Base-by-base conservation (phyloP, 140 eudicot species). In the Flaveria floridana region DNA sequence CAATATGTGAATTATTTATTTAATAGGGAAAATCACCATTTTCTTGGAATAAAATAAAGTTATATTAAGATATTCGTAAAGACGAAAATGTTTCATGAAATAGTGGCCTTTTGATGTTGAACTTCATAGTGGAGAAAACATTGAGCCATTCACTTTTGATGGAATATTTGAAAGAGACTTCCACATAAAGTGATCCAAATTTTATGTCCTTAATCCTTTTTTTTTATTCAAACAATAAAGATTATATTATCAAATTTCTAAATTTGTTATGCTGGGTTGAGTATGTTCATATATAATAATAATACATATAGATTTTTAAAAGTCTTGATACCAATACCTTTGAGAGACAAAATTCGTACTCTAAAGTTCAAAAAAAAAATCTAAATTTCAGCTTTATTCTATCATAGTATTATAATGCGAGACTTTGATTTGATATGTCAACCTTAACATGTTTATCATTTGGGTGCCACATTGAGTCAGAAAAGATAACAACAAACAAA, bases 41-140 rank as follows among this genome's bases (percentile, higher is more conserved):
- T 57, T 61, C 66, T 61, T 28, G 69, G 30, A 63, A 28, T 28
- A 63, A 28, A 28, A 65, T 26, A 71, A 52, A 71, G 30, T 14
- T 16, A 71, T 71, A 47, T 23, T 57, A 61, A 61, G 66, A 61
- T 61, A 61, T 23, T 48, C 2, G 16, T 48, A 48, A 47, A 47
- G 53, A 48, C 13, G 39, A 59, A 59, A 11, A 23, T 11, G 66
- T 25, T 23, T 59, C 18, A 23, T 25, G 66, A 47, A 6, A 63
- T 44, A 25, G 39, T 75, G 55, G 26, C 48, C 48, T 55, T 77
- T 68, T 69, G 51, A 63, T 12, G 71, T 58, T 46, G 81, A 77
- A 75, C 51, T 68, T n/a, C 20, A 7, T 55, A 56, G 81, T 77
- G 76, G 81, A 77, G 76, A 70, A 69, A 70, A 57, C 71, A 46